Evolutionary conservation across 1,139 yeast species (phyloP), one percentile per base, ranked within the genome.

Genomic region (Taiozyma sp.): DNA sequence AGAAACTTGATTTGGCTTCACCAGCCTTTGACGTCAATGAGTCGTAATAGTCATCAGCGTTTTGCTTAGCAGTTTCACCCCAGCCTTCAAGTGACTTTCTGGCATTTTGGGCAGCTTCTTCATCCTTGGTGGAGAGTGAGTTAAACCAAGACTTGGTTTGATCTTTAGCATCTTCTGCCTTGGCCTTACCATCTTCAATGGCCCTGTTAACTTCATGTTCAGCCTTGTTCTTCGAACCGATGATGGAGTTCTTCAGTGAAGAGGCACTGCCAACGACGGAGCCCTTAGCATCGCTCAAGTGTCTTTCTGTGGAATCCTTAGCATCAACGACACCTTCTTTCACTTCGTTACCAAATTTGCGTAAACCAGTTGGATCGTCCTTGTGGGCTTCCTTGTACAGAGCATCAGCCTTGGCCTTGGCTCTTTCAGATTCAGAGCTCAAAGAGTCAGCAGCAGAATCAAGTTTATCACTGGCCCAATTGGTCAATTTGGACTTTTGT

Each of bases 41-140:
- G n/a, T 69, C 72, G 37, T 68, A 62, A 55, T 71, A 72, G 35
- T 73, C 77, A 42, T 62, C 60, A 9, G 75, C 73, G 51, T 69
- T 68, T 41, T 68, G 69, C 30, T 67, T 61, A 6, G 77, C 77
- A 47, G 68, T 62, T 48, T 72, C 75, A 43, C 77, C 75, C 74
- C 76, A 74, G 2, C 77, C 77, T 30, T 57, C 60, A 3, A 72
- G 62, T 4, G 72, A 61, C 10, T 58, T 55, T 44, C 59, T 57
- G 2, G 69, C 64, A 26, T 58, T 49, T 19, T 53, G 45, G n/a
- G 68, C 70, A 8, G 58, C 53, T 43, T 58, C 53, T 28, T 54
- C 60, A 26, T 60, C 61, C 26, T 49, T 50, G 47, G 53, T 21
- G 29, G 51, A 41, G 22, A 50, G 50, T 41, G 52, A 42, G n/a